Evolutionary conservation across 495 filamentous ascomycete species (phyloP), one percentile per base, ranked within the genome.

Genomic region (Neohortaea acidophila): DNA sequence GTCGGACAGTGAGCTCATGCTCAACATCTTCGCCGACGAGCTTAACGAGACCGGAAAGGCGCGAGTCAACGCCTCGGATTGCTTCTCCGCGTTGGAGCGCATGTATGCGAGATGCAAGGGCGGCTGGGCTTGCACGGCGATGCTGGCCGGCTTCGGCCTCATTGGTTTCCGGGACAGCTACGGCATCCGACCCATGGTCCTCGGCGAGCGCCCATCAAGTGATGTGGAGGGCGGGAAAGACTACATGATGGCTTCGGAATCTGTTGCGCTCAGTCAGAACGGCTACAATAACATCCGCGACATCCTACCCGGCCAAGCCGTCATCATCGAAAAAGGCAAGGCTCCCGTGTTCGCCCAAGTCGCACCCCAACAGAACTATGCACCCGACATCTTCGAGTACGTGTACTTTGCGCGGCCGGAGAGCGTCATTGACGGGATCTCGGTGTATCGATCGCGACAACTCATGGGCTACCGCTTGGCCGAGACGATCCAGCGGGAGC

Each of bases 231-330:
- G 72, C 0, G 79, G 79, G 15, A 81, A 54, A 37, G 89, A 96
- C 60, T 97, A 94, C 62, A 91, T 96, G 81, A 75, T 97, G 66
- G 82, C 89, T 0, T 94, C 84, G n/a, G 89, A 97, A 60, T 89
- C 81, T 22, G 81, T 96, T 42, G 89, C 89, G 33, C 64, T 97
- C 28, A 70, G 77, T 38, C 85, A 93, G 51, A 73, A 91, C 22
- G 87, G 84, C 14, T 94, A 92, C 66, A 62, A 57, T 17, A 68
- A 84, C 54, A 81, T 93, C 48, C 59, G 66, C 25, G 85, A 96
- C 54, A 84, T 96, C 43, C 60, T 78, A 23, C 91, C 91, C 3
- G 89, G 89, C 25, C 73, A 94, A 61, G 91, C 91, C 15, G 85
- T 96, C 37, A 86, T 97, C 51, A 81, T 94, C 46, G 69, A 82